phyloP scores from a whole-genome alignment of 2,329 filamentous ascomycete genomes.

The Fusarium sterilihyphosum region DNA sequence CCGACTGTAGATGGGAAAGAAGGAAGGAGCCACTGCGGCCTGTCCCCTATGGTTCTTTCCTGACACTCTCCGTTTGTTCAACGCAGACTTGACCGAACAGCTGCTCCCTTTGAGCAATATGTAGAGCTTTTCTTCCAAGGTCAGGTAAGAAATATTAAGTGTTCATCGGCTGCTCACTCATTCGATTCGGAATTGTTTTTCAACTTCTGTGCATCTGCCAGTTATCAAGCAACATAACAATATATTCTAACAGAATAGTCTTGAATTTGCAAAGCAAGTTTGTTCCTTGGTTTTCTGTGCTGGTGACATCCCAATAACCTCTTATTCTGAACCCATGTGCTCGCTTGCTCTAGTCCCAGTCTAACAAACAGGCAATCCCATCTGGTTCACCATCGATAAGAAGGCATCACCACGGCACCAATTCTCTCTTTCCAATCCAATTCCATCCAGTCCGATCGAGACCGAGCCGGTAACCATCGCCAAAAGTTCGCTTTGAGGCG shows the following conservation, averaged over 20 bases:
- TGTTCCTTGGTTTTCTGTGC: neutral
- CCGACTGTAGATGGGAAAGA: neutral
- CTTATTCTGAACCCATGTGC: neutral
- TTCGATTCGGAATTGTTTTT: neutral
- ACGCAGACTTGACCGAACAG: neutral
- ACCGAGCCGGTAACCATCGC: slow-evolving; percentile 45
- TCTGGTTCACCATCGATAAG: slow-evolving; percentile 8
- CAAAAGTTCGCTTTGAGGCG: slow-evolving; percentile 45
- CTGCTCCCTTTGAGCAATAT: neutral
- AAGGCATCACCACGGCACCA: neutral
- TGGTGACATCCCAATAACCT: neutral
- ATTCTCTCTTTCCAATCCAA: slow-evolving; percentile 16
- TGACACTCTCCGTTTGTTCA: neutral
- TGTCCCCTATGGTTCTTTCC: neutral
- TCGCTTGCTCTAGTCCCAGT: neutral
- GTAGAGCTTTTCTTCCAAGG: neutral
- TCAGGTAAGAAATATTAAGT: no score
- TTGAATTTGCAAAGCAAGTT: neutral
- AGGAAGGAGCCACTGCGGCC: neutral
- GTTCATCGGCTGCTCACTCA: neutral
- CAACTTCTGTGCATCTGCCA: no score
- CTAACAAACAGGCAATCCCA: neutral
- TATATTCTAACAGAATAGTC: neutral
- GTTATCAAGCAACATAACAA: neutral
- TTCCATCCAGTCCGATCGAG: slow-evolving; percentile 11